These are phyloP conservation scores for Nemania abortiva DNA, from an alignment of 2,329 filamentous ascomycete genomes.

Conservation along the genomic window DNA sequence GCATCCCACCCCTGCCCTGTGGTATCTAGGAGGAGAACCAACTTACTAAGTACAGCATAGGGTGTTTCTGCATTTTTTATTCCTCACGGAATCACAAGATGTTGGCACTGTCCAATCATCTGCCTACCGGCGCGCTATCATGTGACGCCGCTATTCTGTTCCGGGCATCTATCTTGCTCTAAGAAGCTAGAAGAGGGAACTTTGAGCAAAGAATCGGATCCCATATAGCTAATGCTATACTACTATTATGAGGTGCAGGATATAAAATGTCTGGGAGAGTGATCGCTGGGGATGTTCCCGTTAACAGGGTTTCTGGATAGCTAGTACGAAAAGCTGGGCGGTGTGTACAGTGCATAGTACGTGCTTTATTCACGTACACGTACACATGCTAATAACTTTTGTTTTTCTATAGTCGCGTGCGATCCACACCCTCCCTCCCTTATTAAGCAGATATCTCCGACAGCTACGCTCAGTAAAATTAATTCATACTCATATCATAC, in stretches of 20 bases:
- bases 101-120: not conserved
- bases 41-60: not conserved
- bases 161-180: not conserved
- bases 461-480: too few species aligned
- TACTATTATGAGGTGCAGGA: not conserved
- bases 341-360: too few species aligned
- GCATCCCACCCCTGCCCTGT: slow-evolving; percentile 4
- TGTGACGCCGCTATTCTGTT: not conserved
- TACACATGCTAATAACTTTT: too few species aligned
- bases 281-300: too few species aligned
- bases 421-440: too few species aligned
- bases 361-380: too few species aligned
- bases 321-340: too few species aligned
- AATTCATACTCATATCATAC: too few species aligned
- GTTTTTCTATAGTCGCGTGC: too few species aligned
- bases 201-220: not conserved
- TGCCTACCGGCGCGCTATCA: not conserved
- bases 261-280: not conserved
- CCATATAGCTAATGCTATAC: not conserved
- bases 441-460: too few species aligned
- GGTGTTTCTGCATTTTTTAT: slow-evolving; percentile 7
- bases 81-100: not conserved
- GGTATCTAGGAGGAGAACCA: too few species aligned
- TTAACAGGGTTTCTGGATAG: too few species aligned
- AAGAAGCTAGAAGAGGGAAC: not conserved